These are phyloP conservation scores for Magnusiomyces paraingens DNA, from an alignment of 1,139 yeast species.

Conservation along the genomic window DNA sequence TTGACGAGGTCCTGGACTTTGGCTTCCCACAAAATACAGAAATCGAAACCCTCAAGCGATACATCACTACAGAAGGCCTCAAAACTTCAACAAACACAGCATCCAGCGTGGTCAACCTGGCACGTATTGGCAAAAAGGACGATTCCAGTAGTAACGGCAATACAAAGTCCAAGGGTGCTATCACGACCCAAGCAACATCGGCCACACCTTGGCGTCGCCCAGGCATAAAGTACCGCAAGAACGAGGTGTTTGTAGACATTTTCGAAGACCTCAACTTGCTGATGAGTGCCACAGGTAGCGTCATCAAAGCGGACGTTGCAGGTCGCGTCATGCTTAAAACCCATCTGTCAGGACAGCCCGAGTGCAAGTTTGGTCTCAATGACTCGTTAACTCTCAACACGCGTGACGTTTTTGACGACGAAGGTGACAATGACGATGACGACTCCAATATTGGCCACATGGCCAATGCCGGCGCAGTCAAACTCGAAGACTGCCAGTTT, in stretches of 20 bases:
- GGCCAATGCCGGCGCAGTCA: slow-evolving; percentile 47
- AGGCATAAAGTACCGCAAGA: slow-evolving; percentile 72
- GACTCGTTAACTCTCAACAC: slow-evolving; percentile 35
- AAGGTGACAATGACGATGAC: slow-evolving; percentile 15
- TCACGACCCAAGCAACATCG: slow-evolving; percentile 38
- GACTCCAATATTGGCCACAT: slow-evolving; percentile 23
- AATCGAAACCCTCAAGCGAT: slow-evolving; percentile 38
- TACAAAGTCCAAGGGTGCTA: slow-evolving; percentile 26
- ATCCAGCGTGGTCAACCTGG: not conserved
- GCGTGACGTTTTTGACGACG: slow-evolving; percentile 18
- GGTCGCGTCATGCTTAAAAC: slow-evolving; percentile 71
- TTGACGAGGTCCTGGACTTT: slow-evolving; percentile 72
- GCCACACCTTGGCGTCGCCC: slow-evolving; percentile 62
- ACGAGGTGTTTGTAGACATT: slow-evolving; percentile 74
- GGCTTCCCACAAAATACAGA: slow-evolving; percentile 81
- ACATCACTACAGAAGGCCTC: slow-evolving; percentile 33
- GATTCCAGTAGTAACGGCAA: slow-evolving; percentile 13
- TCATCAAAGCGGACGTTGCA: slow-evolving; percentile 66
- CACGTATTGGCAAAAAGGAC: not conserved
- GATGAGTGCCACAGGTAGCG: slow-evolving; percentile 40
- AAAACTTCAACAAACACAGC: slow-evolving; percentile 13
- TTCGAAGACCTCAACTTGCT: slow-evolving; percentile 68
- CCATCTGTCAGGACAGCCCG: slow-evolving; percentile 72
- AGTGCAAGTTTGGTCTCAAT: slow-evolving; percentile 59
- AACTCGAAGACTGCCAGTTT: slow-evolving; percentile 73